These are phyloP conservation scores for Delitschia confertaspora DNA, from an alignment of 495 filamentous ascomycete genomes.

Conservation along the genomic window DNA sequence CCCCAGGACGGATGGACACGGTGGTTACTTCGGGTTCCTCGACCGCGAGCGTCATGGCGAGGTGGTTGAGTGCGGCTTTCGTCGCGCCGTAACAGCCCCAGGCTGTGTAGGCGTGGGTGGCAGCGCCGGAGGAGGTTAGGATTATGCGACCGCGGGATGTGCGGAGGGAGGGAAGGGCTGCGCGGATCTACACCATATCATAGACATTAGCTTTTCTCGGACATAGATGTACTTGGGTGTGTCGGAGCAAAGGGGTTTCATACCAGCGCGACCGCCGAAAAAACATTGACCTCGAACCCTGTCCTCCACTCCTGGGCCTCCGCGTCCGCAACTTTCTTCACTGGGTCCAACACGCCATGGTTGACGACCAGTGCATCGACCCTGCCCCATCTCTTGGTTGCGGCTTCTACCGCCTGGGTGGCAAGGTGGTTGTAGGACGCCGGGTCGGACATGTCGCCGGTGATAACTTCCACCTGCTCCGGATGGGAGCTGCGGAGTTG, in stretches of 20 bases:
- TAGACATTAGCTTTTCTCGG: not conserved
- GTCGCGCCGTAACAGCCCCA: conserved; percentile 78
- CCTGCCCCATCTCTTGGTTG: conserved; percentile 55
- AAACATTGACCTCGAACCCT: conserved; percentile 75
- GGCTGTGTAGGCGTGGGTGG: conserved; percentile 54
- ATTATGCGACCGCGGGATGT: conserved; percentile 36
- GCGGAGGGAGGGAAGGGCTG: conserved; percentile 63
- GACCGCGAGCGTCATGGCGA: conserved; percentile 58
- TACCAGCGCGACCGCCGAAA: conserved; percentile 72
- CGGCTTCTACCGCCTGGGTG: conserved; percentile 51
- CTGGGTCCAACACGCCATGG: conserved; percentile 72
- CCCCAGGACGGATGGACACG: conserved; percentile 68
- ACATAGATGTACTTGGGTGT: too few relatives aligned
- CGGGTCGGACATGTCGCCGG: conserved; percentile 64
- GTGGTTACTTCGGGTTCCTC: conserved; percentile 74
- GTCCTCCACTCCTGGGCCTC: conserved; percentile 62
- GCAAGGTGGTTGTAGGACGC: too few relatives aligned
- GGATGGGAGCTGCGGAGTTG: conserved; percentile 56
- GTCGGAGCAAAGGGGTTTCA: conserved; percentile 25
- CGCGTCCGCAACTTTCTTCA: conserved; percentile 58
- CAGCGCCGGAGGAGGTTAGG: conserved; percentile 40
- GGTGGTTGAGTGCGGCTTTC: conserved; percentile 84
- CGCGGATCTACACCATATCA: conserved; percentile 49
- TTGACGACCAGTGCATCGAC: conserved; percentile 82
- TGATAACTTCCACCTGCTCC: conserved; percentile 59